A percentile compares a stretch with the other conserved stretches of the same genome.
phyloP scores from a whole-genome alignment of 2,329 filamentous ascomycete genomes.

The Colletotrichum acutatum region DNA sequence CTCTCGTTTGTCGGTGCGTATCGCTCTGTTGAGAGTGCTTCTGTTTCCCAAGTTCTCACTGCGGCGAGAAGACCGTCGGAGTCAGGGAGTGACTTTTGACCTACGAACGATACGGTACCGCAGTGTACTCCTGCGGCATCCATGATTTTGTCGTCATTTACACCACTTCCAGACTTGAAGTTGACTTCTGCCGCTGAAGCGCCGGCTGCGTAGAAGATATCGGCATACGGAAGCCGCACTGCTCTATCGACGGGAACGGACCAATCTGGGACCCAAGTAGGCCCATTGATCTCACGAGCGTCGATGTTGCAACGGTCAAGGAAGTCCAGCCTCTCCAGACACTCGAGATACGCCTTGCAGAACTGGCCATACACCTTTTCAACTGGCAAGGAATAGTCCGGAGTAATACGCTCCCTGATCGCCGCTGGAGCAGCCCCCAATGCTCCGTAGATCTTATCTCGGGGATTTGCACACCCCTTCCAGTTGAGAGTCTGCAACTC shows the following conservation, averaged over 20 bases:
- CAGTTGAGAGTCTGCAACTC: not conserved
- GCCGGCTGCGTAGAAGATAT: not conserved
- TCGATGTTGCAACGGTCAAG: not conserved
- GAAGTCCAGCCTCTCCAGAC: not conserved
- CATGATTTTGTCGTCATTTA: not conserved
- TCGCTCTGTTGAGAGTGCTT: not conserved
- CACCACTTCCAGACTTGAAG: not conserved
- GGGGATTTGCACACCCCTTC: not conserved
- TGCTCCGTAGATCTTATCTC: not conserved
- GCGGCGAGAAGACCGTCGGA: not conserved
- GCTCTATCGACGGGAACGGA: not conserved
- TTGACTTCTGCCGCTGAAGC: not conserved
- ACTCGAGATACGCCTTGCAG: not conserved
- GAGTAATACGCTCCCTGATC: not conserved
- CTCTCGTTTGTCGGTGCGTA: not conserved
- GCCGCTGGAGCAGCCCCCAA: not conserved
- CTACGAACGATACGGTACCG: not conserved
- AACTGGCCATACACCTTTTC: not conserved
- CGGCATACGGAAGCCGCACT: not conserved
- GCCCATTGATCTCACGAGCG: not conserved
- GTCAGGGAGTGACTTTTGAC: not conserved
- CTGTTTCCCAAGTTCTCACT: not conserved
- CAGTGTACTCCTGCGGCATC: not conserved
- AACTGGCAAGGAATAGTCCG: not conserved
- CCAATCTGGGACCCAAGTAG: constrained; percentile 5